Evolutionary conservation across 345 rosid genomes (phyloP), one percentile per base, ranked within the genome.

Genomic region (Nasturtium officinale): DNA sequence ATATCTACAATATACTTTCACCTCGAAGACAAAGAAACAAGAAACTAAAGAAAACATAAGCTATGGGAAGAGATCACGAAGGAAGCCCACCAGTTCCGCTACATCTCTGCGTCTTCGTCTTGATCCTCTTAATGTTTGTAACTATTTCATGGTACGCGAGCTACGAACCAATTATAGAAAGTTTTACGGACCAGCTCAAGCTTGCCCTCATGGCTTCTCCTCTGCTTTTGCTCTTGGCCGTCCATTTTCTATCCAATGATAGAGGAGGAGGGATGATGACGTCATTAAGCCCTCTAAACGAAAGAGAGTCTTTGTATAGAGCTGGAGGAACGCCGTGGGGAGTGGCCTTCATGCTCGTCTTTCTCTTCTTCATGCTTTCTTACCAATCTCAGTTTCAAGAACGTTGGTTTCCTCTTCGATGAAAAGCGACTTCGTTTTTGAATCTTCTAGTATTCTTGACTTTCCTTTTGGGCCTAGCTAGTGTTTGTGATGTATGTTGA

Each of bases 291-390:
- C 83, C 82, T 21, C 35, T 72, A 55, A 75, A 83, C 5, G 86
- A 83, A 55, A 77, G 53, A 61, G 87, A 83, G 43, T 83, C 85
- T 64, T 62, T 86, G 10, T 81, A 82, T 50, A 71, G 74, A 51
- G 88, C 85, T 1, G 89, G 87, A 68, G 89, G 84, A 45, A 78
- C 83, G 47, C 78, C 92, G 0, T 85, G 89, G 88, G 87, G 88
- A 10, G 84, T 82, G 10, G 87, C 73, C 12, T 78, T 84, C 53
- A 26, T 85, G 30, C 84, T 87, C 5, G 84, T 84, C 17, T 79
- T 85, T 59, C 83, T 87, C 56, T 33, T 85, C 26, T 80, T 83
- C 74, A 81, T 85, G 85, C 69, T 85, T 38, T 83, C 87, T 50
- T 84, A 84, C 64, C 87, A 85, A 61, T 85, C 89, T 66, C 80